phyloP scores from a whole-genome alignment of 2,329 filamentous ascomycete genomes.

The Hawksworthiomyces lignivorus region DNA sequence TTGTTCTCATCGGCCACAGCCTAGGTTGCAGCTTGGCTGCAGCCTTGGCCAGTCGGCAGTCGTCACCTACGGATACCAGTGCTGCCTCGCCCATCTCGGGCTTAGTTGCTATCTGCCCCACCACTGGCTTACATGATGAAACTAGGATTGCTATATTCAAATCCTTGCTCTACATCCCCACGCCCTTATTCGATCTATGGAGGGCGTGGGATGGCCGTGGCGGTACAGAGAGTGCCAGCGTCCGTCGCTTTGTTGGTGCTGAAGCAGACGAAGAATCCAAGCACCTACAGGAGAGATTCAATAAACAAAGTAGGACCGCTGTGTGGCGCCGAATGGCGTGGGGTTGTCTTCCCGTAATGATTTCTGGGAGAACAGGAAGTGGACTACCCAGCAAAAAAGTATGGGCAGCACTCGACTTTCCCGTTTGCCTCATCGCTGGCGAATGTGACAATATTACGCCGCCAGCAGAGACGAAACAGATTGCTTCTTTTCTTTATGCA shows the following conservation, averaged over 20 bases:
- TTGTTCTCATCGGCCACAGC: conserved; percentile 81
- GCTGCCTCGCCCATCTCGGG: conserved; percentile 42
- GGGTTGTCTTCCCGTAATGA: conserved; percentile 58
- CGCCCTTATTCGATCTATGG: conserved; percentile 66
- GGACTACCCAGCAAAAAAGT: conserved; percentile 62
- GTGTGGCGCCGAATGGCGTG: conserved; percentile 78
- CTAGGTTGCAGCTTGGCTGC: conserved; percentile 78
- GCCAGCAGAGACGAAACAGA: conserved; percentile 25
- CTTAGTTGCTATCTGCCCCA: conserved; percentile 74
- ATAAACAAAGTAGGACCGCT: conserved; percentile 72
- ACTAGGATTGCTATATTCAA: conserved; percentile 43
- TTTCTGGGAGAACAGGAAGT: conserved; percentile 42
- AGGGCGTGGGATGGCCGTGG: conserved; percentile 72
- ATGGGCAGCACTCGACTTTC: conserved; percentile 66
- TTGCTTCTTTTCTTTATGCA: conserved; percentile 19
- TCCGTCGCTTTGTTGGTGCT: conserved; percentile 66
- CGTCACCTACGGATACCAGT: conserved; percentile 26
- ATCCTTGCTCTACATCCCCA: conserved; percentile 60
- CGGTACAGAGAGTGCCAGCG: conserved; percentile 69
- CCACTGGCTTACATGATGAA: conserved; percentile 54
- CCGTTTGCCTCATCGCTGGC: conserved; percentile 72
- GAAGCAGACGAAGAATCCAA: conserved; percentile 59
- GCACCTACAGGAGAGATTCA: conserved; percentile 64
- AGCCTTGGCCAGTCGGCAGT: conserved; percentile 50
- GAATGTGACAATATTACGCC: conserved; percentile 65